These are phyloP conservation scores for Tuber borchii DNA, from an alignment of 495 filamentous ascomycete species.

Conservation along the genomic window DNA sequence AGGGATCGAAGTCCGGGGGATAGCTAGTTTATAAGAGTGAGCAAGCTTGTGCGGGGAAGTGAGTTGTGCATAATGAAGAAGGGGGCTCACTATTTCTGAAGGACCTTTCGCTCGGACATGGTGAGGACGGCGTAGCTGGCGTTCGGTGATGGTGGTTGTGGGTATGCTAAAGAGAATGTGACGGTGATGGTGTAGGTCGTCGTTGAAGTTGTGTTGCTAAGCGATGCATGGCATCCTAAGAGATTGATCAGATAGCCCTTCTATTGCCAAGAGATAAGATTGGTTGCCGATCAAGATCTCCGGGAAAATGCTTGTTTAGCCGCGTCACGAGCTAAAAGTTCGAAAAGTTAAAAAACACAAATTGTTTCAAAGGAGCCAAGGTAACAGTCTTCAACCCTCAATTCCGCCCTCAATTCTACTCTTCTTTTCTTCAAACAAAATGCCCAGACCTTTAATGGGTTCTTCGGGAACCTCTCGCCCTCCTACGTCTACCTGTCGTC, in stretches of 20 bases:
- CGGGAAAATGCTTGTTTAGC: conserved; percentile 26
- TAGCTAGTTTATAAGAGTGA: conserved; percentile 51
- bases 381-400: background rate
- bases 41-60: background rate
- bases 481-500: conserved; percentile 39
- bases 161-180: background rate
- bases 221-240: background rate
- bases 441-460: conserved; percentile 20
- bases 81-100: conserved; percentile 48
- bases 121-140: conserved; percentile 34
- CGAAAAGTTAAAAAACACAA: background rate
- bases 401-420: background rate
- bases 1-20: conserved; percentile 95
- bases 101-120: conserved; percentile 93
- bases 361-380: conserved; percentile 1
- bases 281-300: background rate
- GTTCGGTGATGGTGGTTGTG: conserved; percentile 5
- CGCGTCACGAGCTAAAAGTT: background rate
- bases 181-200: conserved; percentile 6
- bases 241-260: background rate
- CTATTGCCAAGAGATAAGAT: conserved; percentile 10
- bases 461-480: conserved; percentile 26
- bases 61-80: conserved; percentile 11
- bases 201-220: conserved; percentile 10
- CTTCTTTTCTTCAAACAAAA: conserved; percentile 9